Evolutionary conservation across 345 rosid genomes (phyloP).

Genomic region (Kandelia obovata): DNA sequence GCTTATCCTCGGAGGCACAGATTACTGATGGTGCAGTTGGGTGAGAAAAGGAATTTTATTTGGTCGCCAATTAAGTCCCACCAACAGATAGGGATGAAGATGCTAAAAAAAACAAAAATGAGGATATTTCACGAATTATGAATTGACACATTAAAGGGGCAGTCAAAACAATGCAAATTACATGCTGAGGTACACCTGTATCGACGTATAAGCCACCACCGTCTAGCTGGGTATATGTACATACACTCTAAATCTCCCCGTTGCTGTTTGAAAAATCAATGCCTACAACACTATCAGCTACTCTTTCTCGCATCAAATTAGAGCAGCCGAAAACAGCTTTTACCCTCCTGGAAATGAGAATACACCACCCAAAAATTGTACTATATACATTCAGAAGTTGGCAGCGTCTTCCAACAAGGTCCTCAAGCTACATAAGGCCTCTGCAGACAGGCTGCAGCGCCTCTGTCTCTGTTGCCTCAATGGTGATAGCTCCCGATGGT

Average conservation of each 20-base stretch:
- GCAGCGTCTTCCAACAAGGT: constrained; percentile 46
- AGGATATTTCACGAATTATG: background rate
- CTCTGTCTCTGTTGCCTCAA: constrained; percentile 38
- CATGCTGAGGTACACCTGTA: background rate
- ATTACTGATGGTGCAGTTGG: no score
- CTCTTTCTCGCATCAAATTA: constrained; percentile 35
- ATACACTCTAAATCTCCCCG: constrained; percentile 10
- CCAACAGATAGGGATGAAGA: no score
- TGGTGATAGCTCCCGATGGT: constrained; percentile 35
- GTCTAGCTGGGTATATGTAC: constrained; percentile 20
- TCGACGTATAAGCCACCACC: constrained; percentile 24
- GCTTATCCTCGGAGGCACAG: no score
- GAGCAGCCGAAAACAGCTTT: constrained; percentile 38
- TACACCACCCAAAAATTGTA: constrained; percentile 7
- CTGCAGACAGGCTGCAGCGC: constrained; percentile 64
- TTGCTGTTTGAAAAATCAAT: constrained; percentile 13
- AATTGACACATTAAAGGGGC: constrained; percentile 4
- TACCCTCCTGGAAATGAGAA: background rate
- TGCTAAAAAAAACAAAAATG: no score
- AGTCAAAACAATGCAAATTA: background rate
- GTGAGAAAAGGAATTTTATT: no score
- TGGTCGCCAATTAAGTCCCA: no score
- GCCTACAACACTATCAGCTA: constrained; percentile 39
- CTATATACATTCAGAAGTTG: constrained; percentile 26
- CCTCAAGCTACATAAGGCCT: constrained; percentile 63